Evolutionary conservation across 2,329 filamentous ascomycete genomes (phyloP).

Genomic region (Cladosporium sp.): DNA sequence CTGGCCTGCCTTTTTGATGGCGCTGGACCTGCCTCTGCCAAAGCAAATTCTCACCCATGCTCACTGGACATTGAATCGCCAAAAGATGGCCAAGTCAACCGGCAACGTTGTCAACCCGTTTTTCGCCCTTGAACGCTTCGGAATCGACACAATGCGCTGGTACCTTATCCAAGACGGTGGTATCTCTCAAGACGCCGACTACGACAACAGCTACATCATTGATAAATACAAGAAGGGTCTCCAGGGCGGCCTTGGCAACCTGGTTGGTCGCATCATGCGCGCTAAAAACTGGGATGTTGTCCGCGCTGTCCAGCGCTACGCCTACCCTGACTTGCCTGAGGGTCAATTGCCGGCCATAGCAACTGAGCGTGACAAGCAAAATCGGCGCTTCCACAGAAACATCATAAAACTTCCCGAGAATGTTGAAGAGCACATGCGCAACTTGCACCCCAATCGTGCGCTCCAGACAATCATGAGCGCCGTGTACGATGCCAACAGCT

Average conservation of each 20-base stretch:
- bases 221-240: conserved; percentile 74
- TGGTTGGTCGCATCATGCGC: conserved; percentile 63
- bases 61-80: conserved; percentile 87
- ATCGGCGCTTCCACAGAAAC: conserved; percentile 13
- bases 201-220: conserved; percentile 73
- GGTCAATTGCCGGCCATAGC: conserved; percentile 12
- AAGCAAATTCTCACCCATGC: conserved; percentile 80
- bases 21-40: conserved; percentile 72
- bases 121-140: conserved; percentile 83
- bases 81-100: conserved; percentile 95
- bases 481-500: conserved; percentile 61
- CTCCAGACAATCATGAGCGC: conserved; percentile 60
- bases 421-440: conserved; percentile 56
- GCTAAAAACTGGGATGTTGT: conserved; percentile 54
- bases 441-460: conserved; percentile 60
- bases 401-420: conserved; percentile 31
- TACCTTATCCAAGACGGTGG: conserved; percentile 80
- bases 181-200: conserved; percentile 72
- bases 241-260: conserved; percentile 73
- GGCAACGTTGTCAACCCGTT: conserved; percentile 96
- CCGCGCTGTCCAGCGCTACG: conserved; percentile 27
- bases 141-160: conserved; percentile 80
- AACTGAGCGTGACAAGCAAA: conserved; percentile 7
- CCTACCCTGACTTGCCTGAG: conserved; percentile 15
- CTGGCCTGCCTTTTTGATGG: conserved; percentile 95